Evolutionary conservation across 1,284 basidiomycete species (phyloP), one percentile per base, ranked within the genome.

Genomic region (Cryptococcus sp.): DNA sequence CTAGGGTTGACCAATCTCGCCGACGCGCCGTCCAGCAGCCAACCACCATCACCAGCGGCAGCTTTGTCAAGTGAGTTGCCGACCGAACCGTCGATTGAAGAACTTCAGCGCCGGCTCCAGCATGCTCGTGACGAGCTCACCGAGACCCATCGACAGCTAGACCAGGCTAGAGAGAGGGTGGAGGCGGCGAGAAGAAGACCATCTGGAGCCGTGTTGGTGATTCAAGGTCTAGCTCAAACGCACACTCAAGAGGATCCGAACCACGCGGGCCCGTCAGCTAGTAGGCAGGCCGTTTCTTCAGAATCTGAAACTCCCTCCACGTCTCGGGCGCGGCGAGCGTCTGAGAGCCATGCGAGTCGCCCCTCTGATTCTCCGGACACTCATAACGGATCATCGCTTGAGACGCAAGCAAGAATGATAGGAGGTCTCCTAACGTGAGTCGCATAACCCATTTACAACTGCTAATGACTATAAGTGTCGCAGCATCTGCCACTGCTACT

Each of bases 141-240:
- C 13, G 48, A 54, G 38, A 52, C 48, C n/a, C 55, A 50, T 47
- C 50, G 52, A 20, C 46, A 50, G 38, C 29, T 61, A 40, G 52
- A 55, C 43, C 11, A 8, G 13, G 44, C 55, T 17, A 44, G 51
- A 16, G 44, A 55, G 43, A 39, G 53, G 5, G 22, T 49, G 19
- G 62, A 63, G 19, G 57, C 52, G 1, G 53, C 48, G 25, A 44
- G 34, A 39, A 58, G 61, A 39, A 58, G 69, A 17, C 67, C 70
- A 0, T 54, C 69, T n/a, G 75, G 76, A 1, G 74, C 76, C 0
- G 74, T 78, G 15, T 63, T 78, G 43, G 69, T 78, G 34, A 74
- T 78, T 22, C 76, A 78, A 52, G 76, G 76, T 17, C 54, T 78
- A 17, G 76, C 75, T 4, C 76, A 78, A 58, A 78, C 76, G 3